A percentile compares a stretch with the other conserved stretches of the same genome.
phyloP scores from a whole-genome alignment of 768 basidiomycete genomes.

The Baorangia bicolor region DNA sequence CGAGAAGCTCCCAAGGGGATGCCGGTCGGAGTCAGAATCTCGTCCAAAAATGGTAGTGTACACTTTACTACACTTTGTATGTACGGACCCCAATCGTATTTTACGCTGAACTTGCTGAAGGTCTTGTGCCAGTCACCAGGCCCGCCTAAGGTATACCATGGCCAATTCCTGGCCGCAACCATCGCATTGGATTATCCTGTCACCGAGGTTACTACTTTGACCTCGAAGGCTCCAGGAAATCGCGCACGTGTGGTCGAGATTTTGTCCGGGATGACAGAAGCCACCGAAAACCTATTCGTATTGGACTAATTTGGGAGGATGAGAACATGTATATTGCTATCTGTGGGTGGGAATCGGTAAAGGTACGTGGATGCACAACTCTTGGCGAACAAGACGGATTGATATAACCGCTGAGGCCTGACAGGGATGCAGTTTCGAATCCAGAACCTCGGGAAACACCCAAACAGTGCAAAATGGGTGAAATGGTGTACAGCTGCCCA shows the following conservation, averaged over 20 bases:
- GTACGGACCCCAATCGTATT: too few species aligned
- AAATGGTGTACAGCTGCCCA: too few species aligned
- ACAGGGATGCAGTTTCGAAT: not conserved
- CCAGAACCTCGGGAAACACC: not conserved
- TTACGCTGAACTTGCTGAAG: too few species aligned
- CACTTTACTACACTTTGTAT: too few species aligned
- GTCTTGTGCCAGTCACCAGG: too few species aligned
- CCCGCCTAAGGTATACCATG: constrained; percentile 2
- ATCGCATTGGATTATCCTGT: constrained; percentile 7
- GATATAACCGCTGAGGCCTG: not conserved
- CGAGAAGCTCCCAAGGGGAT: too few species aligned
- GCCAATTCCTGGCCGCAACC: too few species aligned
- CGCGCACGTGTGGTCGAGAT: constrained; percentile 1
- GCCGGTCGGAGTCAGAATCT: too few species aligned
- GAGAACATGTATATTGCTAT: constrained; percentile 1
- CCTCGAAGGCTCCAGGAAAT: constrained; percentile 6
- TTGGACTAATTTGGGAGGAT: constrained; percentile 6
- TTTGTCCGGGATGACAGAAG: not conserved
- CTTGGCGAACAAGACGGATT: not conserved
- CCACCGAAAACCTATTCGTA: not conserved
- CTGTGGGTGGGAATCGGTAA: constrained; percentile 5
- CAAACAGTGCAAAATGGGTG: too few species aligned
- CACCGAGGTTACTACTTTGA: constrained; percentile 8
- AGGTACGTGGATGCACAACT: constrained; percentile 7
- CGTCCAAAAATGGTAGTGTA: too few species aligned